phyloP scores from a whole-genome alignment of 2,329 filamentous ascomycete species.

The Aquanectria penicillioides region DNA sequence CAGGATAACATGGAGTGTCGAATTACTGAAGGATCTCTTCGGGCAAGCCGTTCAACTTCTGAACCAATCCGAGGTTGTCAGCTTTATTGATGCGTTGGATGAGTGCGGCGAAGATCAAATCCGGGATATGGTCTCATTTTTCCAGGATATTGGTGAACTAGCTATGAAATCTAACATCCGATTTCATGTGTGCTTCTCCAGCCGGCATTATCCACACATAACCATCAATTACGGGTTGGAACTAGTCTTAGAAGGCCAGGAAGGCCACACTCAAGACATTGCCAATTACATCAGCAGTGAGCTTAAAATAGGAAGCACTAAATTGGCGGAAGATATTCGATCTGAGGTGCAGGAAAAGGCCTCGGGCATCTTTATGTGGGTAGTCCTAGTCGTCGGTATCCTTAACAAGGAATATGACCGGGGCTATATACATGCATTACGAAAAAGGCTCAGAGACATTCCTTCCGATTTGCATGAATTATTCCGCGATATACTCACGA shows the following conservation, averaged over 20 bases:
- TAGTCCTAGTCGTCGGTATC: conserved; percentile 50
- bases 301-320: conserved; percentile 10
- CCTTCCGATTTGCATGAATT: conserved; percentile 54
- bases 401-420: conserved; percentile 47
- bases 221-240: conserved; percentile 38
- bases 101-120: conserved; percentile 56
- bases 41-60: neutral
- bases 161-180: conserved; percentile 20
- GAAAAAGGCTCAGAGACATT: conserved; percentile 45
- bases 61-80: neutral
- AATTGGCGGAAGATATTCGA: neutral
- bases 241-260: conserved; percentile 40
- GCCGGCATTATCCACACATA: conserved; percentile 58
- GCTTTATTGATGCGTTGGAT: conserved; percentile 50
- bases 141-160: conserved; percentile 48
- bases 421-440: conserved; percentile 39
- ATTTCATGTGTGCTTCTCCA: conserved; percentile 55
- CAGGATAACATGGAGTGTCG: neutral
- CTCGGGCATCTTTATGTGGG: conserved; percentile 56
- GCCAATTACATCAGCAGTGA: conserved; percentile 26
- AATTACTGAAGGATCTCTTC: neutral
- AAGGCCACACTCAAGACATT: conserved; percentile 42
- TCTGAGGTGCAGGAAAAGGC: conserved; percentile 48
- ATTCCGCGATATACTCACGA: conserved; percentile 60
- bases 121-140: conserved; percentile 52